A percentile compares a stretch with the other conserved stretches of the same genome.
Evolutionary conservation across 331 rosid species (phyloP).

Genomic region (Dryas integrifolia): DNA sequence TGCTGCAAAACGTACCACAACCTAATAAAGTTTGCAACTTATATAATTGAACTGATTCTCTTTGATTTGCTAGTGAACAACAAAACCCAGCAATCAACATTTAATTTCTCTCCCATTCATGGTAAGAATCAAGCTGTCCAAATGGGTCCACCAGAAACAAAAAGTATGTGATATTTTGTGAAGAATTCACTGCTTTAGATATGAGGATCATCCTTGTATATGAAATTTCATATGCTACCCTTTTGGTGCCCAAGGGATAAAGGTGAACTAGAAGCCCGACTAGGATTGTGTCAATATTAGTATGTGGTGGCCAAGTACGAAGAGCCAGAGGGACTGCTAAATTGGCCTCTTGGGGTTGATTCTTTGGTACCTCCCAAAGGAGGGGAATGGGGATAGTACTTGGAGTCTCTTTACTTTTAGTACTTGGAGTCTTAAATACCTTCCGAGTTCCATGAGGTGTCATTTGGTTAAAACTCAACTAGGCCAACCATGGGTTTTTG

Average conservation of each 20-base stretch:
- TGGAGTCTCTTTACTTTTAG: no score
- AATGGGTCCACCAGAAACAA: conserved; percentile 12
- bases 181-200: neutral
- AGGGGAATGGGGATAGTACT: no score
- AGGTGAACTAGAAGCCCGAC: neutral
- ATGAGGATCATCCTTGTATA: neutral
- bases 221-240: neutral
- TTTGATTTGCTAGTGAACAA: neutral
- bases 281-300: neutral
- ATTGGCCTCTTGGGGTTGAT: neutral
- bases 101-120: conserved; percentile 9
- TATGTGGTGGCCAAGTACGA: neutral
- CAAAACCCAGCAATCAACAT: neutral
- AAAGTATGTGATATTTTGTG: neutral
- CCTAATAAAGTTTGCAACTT: conserved; percentile 7
- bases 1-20: conserved; percentile 6
- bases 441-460: neutral
- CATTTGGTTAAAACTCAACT: neutral
- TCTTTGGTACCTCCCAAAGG: neutral
- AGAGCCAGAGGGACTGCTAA: neutral
- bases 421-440: neutral
- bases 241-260: neutral
- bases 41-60: neutral
- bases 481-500: no score
- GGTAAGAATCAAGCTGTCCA: conserved; percentile 15